phyloP scores from a whole-genome alignment of 352 stramenopile genomes.

The Aphanomyces astaci region DNA sequence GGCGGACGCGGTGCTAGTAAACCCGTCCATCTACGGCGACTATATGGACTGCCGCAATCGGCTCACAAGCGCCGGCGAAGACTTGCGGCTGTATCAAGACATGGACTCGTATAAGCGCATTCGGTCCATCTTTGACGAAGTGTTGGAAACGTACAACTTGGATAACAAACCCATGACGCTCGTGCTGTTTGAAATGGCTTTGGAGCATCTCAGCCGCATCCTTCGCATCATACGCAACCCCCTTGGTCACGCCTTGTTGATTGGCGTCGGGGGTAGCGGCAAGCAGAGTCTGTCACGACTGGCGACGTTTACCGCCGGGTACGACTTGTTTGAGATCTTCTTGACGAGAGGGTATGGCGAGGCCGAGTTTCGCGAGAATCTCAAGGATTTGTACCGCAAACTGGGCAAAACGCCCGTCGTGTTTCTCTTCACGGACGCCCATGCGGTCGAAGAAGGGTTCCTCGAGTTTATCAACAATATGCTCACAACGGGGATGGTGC shows the following conservation, averaged over 20 bases:
- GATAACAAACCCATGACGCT: conserved; percentile 93
- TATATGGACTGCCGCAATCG: conserved; percentile 82
- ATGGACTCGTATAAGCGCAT: conserved; percentile 89
- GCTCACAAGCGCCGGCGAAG: conserved; percentile 55
- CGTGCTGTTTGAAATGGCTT: conserved; percentile 94
- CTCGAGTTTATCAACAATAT: conserved; percentile 98
- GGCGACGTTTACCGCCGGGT: conserved; percentile 88
- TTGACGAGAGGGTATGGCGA: conserved; percentile 90
- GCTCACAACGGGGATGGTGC: conserved; percentile 91
- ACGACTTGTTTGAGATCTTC: conserved; percentile 93
- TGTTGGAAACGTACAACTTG: conserved; percentile 91
- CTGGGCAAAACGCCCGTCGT: conserved; percentile 84
- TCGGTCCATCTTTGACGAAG: conserved; percentile 88
- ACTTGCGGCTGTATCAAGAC: conserved; percentile 90
- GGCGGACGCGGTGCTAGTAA: conserved; percentile 57
- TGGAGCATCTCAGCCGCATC: conserved; percentile 90
- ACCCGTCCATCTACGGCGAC: conserved; percentile 90
- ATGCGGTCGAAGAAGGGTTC: conserved; percentile 94
- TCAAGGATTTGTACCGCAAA: conserved; percentile 90
- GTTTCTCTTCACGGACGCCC: conserved; percentile 94
- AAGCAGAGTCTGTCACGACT: conserved; percentile 92
- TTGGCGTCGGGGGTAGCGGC: conserved; percentile 90
- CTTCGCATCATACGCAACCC: conserved; percentile 90
- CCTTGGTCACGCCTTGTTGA: conserved; percentile 87
- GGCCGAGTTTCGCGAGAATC: conserved; percentile 88